A percentile compares a stretch with the other conserved stretches of the same genome.
Evolutionary conservation across 208 protist species (phyloP).

Genomic region (Kentomonas sorsogonicus): DNA sequence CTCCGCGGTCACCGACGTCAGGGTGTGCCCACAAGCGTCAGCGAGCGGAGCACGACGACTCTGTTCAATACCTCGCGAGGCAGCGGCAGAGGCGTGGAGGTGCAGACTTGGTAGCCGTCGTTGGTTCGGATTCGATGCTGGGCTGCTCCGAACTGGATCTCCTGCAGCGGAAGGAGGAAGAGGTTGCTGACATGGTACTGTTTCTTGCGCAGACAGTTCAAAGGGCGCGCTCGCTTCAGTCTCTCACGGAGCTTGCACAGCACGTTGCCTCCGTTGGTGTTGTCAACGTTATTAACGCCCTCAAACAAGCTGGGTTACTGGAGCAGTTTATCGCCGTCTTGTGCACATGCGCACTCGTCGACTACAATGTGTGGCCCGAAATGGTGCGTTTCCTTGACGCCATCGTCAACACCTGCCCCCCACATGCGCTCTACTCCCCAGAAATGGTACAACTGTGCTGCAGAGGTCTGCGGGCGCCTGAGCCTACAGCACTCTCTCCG

Average conservation of each 20-base stretch:
- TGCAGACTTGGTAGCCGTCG: too few species aligned
- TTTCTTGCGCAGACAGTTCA: slow-evolving; percentile 45
- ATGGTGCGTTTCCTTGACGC: not conserved
- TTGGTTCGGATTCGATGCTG: too few species aligned
- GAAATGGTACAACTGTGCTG: too few species aligned
- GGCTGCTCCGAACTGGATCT: slow-evolving; percentile 59
- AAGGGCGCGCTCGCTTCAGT: slow-evolving; percentile 18
- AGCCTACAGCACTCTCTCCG: too few species aligned
- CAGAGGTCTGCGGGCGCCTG: too few species aligned
- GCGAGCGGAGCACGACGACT: too few species aligned
- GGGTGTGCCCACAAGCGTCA: too few species aligned
- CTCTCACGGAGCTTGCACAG: slow-evolving; percentile 31
- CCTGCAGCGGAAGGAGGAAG: slow-evolving; percentile 66
- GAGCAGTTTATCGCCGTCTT: slow-evolving; percentile 30
- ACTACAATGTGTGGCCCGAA: not conserved
- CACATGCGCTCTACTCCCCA: too few species aligned
- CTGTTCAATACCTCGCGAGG: too few species aligned
- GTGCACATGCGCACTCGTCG: slow-evolving; percentile 11
- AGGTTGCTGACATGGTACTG: slow-evolving; percentile 62
- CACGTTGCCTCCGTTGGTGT: slow-evolving; percentile 24
- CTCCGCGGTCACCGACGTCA: too few species aligned
- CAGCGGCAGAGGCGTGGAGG: too few species aligned
- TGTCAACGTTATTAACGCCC: slow-evolving; percentile 26
- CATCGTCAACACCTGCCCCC: too few species aligned
- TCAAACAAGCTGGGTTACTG: slow-evolving; percentile 44